Base-by-base conservation (phyloP, 192 early-diverging fungal species). In the Mortierella claussenii region DNA sequence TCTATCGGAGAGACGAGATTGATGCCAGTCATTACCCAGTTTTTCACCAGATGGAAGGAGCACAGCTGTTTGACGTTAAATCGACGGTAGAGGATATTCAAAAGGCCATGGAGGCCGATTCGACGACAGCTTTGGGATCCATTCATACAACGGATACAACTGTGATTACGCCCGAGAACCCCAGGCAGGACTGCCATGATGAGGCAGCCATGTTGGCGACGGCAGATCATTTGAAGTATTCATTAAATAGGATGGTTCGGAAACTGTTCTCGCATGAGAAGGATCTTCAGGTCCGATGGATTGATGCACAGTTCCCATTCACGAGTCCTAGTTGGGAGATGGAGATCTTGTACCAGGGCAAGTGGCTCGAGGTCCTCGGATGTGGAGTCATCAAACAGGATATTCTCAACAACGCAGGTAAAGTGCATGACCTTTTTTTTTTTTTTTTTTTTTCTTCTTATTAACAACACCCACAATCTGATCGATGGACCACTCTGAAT, bases 11-110 rank as follows among this genome's bases (percentile, higher is more conserved):
- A 28, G 97, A 99, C 68, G 97, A 99, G 69, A 96, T 99, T 61
- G 96, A 99, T 66, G 84, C 90, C 6, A 92, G 87, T 56, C 97
- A 99, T 68, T 99, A 98, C 78, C 97, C 97, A 0, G 94, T 95
- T 5, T 99, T 99, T 78, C 97, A 99, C 66, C 97, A 99, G 78
- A 97, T 99, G 91, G 97, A 99, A 65, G 97, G 95, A 8, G 90
- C 96, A 31, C 89, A 91, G 40, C 78, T 88, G 27, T 93, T 93
- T 74, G 78, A 86, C 21, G 65, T 82, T 27, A 70, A 69, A 27
- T 78, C 82, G n/a, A 61, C 50, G 0, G 53, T 68, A 6, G 63
- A 70, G 28, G 71, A 69, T 20, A 65, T 84, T 37, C 34, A 68
- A 15, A 65, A 73, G n/a, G 68, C 78, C 3, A 73, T 82, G 30